A percentile compares a stretch with the other conserved stretches of the same genome.
These are phyloP conservation scores for Cladosporium cucumerinum DNA, from an alignment of 2,329 filamentous ascomycete species.

Conservation along the genomic window DNA sequence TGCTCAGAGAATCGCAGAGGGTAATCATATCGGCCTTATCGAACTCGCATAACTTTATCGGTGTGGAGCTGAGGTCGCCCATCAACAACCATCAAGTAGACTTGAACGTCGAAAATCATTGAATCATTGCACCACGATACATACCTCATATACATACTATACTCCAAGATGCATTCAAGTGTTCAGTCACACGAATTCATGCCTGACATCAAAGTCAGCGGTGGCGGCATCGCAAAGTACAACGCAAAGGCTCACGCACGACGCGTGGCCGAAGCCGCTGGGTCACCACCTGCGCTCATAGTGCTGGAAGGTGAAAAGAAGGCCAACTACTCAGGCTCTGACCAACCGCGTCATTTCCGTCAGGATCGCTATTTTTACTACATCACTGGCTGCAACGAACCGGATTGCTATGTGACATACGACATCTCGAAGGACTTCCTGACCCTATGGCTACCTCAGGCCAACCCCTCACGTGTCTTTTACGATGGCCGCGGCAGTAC, in stretches of 20 bases:
- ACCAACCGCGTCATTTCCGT: slow-evolving; percentile 77
- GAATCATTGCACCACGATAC: background rate
- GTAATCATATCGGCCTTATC: background rate
- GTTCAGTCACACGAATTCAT: background rate
- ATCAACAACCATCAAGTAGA: background rate
- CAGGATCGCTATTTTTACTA: slow-evolving; percentile 86
- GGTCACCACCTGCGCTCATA: slow-evolving; percentile 64
- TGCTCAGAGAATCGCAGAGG: background rate
- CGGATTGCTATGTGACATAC: slow-evolving; percentile 79
- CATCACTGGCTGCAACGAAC: slow-evolving; percentile 76
- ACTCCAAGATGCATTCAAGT: background rate
- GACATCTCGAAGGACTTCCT: slow-evolving; percentile 69
- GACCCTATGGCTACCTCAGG: slow-evolving; percentile 85
- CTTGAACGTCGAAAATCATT: background rate
- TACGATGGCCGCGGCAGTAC: slow-evolving; percentile 88
- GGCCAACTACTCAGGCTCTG: slow-evolving; percentile 60
- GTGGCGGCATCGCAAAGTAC: slow-evolving; percentile 47
- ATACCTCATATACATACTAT: background rate
- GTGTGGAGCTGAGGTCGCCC: background rate
- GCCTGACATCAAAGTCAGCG: background rate
- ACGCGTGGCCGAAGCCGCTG: slow-evolving; percentile 73
- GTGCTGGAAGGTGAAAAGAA: slow-evolving; percentile 67
- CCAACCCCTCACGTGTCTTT: slow-evolving; percentile 83
- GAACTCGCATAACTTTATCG: background rate
- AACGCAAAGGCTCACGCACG: slow-evolving; percentile 85